Conservation (phyloP, 306 rosid genomes). For the Inga oerstediana region DNA sequence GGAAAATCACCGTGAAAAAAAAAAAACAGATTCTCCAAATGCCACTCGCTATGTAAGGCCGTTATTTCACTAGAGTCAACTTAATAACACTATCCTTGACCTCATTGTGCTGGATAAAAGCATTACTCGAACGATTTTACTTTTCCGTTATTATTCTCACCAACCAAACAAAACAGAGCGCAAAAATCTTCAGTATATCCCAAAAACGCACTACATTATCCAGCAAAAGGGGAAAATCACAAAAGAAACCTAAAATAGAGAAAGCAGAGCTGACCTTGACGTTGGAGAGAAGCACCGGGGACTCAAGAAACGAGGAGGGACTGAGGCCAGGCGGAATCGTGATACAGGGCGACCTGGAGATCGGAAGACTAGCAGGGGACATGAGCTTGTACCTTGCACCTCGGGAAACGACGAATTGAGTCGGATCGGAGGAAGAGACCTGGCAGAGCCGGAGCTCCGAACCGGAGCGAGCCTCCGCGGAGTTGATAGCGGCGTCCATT, state of each 20-base stretch:
- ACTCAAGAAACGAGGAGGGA: conserved; percentile 88
- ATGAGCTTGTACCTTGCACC: conserved; percentile 87
- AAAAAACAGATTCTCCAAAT: conserved; percentile 30
- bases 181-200: not conserved
- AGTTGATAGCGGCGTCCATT: conserved; percentile 54
- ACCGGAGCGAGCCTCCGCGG: not conserved
- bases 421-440: conserved; percentile 41
- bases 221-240: not conserved
- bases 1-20: conserved; percentile 24
- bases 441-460: conserved; percentile 38
- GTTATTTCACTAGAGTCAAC: conserved; percentile 30
- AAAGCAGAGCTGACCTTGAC: conserved; percentile 67
- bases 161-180: conserved; percentile 43
- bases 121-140: conserved; percentile 7
- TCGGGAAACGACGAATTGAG: conserved; percentile 27
- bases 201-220: conserved; percentile 5
- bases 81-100: conserved; percentile 10
- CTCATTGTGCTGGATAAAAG: not conserved
- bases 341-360: conserved; percentile 83
- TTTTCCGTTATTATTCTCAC: conserved; percentile 8
- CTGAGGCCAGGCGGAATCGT: conserved; percentile 90
- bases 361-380: conserved; percentile 98
- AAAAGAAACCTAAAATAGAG: not conserved
- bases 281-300: conserved; percentile 87
- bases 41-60: conserved; percentile 20